Evolutionary conservation across 2,329 filamentous ascomycete genomes (phyloP), one percentile per base, ranked within the genome.

Genomic region (Colletotrichum orbiculare): DNA sequence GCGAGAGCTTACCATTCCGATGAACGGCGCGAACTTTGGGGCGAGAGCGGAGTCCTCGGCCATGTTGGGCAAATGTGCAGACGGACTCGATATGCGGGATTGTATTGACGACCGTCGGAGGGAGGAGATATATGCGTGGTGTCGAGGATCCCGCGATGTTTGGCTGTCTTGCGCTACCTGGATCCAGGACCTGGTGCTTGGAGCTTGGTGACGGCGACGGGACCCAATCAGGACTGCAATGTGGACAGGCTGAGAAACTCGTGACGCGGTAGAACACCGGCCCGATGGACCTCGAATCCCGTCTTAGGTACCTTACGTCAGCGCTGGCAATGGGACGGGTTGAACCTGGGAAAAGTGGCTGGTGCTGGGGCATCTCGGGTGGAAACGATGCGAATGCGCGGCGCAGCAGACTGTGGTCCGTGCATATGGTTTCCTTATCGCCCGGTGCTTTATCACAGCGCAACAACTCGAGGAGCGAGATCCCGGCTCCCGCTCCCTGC

Each of bases 21-120:
- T 86, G 83, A 95, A 96, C 72, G 92, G 92, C 82, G 92, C 92
- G 77, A 94, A 95, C 81, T 91, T 92, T 72, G 92, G 92, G 65
- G 90, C 83, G 68, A 88, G 79, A 70, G 89, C 87, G 52, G 86
- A 87, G 71, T 85, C 72, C 60, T 76, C 82, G 65, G 78, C 80
- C 86, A 88, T 88, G 68, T 53, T 80, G 73, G 55, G 69, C 43
- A 69, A 35, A 47, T 34, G 25, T 45, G 54, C 34, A 35, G 45
- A 52, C 39, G 52, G 41, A 58, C 56, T 68, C 64, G 59, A 53
- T 55, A 50, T 39, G 45, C 45, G 54, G 56, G 65, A 39, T 46
- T 71, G 57, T 69, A 58, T 61, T 66, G 66, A 64, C 63, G 63
- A 69, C 68, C 67, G 69, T 57, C 60, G 58, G 67, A 67, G 57